These are phyloP conservation scores for Zhuliangozyma blackwelliae DNA, from an alignment of 1,139 yeast species.

Conservation along the genomic window DNA sequence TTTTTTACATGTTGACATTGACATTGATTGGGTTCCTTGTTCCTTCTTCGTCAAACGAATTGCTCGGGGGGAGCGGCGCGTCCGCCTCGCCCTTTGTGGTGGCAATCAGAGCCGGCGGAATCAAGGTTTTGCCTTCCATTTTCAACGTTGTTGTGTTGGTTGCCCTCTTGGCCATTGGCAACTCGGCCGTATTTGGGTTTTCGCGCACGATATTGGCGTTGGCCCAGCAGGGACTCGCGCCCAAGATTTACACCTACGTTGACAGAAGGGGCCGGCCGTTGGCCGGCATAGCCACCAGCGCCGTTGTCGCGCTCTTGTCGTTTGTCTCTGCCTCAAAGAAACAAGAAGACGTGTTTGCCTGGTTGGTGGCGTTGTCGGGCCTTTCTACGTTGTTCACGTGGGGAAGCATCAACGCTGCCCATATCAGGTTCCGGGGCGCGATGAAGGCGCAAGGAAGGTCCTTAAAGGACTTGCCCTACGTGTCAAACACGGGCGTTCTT, in stretches of 20 bases:
- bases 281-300: conserved; percentile 32
- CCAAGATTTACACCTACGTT: conserved; percentile 31
- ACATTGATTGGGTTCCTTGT: conserved; percentile 41
- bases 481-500: conserved; percentile 32
- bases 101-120: conserved; percentile 40
- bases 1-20: conserved; percentile 39
- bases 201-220: conserved; percentile 40
- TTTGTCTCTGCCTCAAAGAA: conserved; percentile 41
- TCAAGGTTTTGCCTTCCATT: conserved; percentile 38
- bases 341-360: conserved; percentile 32
- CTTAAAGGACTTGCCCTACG: conserved; percentile 33
- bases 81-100: conserved; percentile 43
- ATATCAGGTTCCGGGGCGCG: conserved; percentile 36
- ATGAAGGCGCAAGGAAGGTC: conserved; percentile 26
- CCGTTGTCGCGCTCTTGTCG: conserved; percentile 35
- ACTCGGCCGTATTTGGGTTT: conserved; percentile 43
- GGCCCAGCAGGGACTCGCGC: conserved; percentile 41
- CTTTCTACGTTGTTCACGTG: conserved; percentile 41
- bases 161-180: conserved; percentile 42
- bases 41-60: conserved; percentile 25
- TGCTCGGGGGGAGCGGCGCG: conserved; percentile 27
- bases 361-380: conserved; percentile 42
- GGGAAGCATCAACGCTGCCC: conserved; percentile 39
- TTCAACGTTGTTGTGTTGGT: conserved; percentile 40
- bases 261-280: conserved; percentile 42